Conservation (phyloP, 192 early-diverging fungal genomes). For the Coemansia sp. region DNA sequence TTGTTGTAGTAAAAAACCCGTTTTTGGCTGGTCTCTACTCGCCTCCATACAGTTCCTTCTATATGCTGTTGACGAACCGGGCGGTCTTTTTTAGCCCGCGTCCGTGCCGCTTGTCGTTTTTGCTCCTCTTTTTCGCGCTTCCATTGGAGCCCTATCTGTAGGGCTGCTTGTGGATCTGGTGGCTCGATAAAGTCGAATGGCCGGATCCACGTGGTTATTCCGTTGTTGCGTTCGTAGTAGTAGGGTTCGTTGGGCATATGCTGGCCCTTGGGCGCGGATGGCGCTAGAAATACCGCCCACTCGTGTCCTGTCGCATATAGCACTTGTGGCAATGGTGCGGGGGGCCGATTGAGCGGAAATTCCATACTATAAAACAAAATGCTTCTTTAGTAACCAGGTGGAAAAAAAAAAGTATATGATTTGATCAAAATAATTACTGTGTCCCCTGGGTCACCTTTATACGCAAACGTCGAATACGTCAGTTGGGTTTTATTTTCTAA, state of each 20-base stretch:
- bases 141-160: slow-evolving; percentile 20
- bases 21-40: slow-evolving; percentile 34
- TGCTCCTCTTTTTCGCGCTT: slow-evolving; percentile 7
- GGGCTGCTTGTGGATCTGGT: slow-evolving; percentile 3
- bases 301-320: slow-evolving; percentile 22
- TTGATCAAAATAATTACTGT: neutral
- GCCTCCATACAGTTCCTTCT: slow-evolving; percentile 7
- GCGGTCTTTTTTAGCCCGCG: slow-evolving; percentile 23
- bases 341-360: neutral
- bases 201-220: slow-evolving; percentile 44
- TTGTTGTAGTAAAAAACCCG: slow-evolving; percentile 36
- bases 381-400: neutral
- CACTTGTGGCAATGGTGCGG: slow-evolving; percentile 6
- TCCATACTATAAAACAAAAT: slow-evolving; percentile 4
- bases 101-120: slow-evolving; percentile 1
- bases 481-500: neutral
- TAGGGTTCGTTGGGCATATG: slow-evolving; percentile 34
- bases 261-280: neutral
- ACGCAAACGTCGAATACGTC: slow-evolving; percentile 9
- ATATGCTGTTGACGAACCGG: slow-evolving; percentile 2
- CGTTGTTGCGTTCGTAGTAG: slow-evolving; percentile 42
- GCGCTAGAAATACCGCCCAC: slow-evolving; percentile 47
- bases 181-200: slow-evolving; percentile 41
- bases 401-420: neutral
- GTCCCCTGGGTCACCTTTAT: slow-evolving; percentile 5